A percentile compares a stretch with the other conserved stretches of the same genome.
Evolutionary conservation across 768 basidiomycete species (phyloP).

Genomic region (Lactarius sanguifluus): DNA sequence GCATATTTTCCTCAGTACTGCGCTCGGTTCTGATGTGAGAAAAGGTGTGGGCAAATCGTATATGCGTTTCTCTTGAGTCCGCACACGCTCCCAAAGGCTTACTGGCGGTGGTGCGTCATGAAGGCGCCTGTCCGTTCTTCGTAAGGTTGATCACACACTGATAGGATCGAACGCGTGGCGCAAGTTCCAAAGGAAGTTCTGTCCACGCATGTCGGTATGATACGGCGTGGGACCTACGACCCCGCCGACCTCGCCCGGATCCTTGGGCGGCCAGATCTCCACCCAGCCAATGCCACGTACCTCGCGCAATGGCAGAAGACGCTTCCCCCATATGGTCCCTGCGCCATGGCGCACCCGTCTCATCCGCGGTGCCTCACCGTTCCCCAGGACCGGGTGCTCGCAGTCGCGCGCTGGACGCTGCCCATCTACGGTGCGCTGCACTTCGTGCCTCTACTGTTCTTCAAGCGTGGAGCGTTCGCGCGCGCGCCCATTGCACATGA

Average conservation of each 20-base stretch:
- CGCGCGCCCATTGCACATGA: constrained; percentile 64
- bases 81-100: constrained; percentile 80
- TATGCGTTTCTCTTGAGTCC: constrained; percentile 76
- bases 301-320: constrained; percentile 42
- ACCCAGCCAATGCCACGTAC: constrained; percentile 48
- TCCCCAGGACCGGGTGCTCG: constrained; percentile 68
- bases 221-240: constrained; percentile 57
- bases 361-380: constrained; percentile 57
- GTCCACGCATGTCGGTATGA: constrained; percentile 58
- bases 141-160: background rate
- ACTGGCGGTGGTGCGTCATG: constrained; percentile 61
- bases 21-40: background rate
- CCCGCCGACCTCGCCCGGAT: constrained; percentile 56
- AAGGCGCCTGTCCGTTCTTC: background rate
- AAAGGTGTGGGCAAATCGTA: constrained; percentile 81
- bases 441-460: constrained; percentile 80
- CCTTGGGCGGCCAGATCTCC: constrained; percentile 50
- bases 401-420: constrained; percentile 82
- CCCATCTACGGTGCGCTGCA: constrained; percentile 88
- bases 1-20: background rate
- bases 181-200: constrained; percentile 61
- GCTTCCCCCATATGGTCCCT: constrained; percentile 54
- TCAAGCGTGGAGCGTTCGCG: constrained; percentile 68
- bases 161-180: constrained; percentile 46
- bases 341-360: constrained; percentile 79